Percentiles rank a stretch among this genome's conserved stretches.
phyloP scores from a whole-genome alignment of 192 early-diverging fungal species.

The Chytriomyces hyalinus region DNA sequence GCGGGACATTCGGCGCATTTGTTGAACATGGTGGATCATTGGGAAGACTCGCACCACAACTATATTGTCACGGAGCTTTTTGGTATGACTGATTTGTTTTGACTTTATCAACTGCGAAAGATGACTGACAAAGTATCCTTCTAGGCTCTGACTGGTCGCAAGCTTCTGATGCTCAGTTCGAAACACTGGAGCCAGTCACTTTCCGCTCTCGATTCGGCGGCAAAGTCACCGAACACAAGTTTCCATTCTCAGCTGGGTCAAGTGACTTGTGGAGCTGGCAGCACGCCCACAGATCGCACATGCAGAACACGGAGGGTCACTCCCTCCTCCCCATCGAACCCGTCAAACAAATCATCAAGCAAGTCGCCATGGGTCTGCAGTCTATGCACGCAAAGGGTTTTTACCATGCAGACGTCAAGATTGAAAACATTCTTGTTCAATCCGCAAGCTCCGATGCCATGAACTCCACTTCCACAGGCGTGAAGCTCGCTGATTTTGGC shows the following conservation, averaged over 20 bases:
- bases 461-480: background rate
- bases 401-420: conserved; percentile 66
- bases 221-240: background rate
- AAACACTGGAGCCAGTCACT: background rate
- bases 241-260: background rate
- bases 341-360: conserved; percentile 42
- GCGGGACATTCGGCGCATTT: too few relatives aligned
- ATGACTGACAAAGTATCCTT: background rate
- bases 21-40: background rate
- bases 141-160: too few relatives aligned
- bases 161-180: background rate
- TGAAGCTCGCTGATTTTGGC: conserved; percentile 26
- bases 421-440: conserved; percentile 50
- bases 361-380: conserved; percentile 45
- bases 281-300: conserved; percentile 1
- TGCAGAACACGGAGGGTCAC: background rate
- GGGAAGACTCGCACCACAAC: conserved; percentile 12
- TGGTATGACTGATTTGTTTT: background rate
- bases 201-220: background rate
- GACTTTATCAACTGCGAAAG: background rate
- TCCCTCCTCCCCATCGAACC: conserved; percentile 1
- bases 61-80: conserved; percentile 24
- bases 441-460: background rate
- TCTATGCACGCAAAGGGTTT: conserved; percentile 54
- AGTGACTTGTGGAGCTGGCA: conserved; percentile 17